Conservation (phyloP, 306 rosid species). For the Datisca glomerata region DNA sequence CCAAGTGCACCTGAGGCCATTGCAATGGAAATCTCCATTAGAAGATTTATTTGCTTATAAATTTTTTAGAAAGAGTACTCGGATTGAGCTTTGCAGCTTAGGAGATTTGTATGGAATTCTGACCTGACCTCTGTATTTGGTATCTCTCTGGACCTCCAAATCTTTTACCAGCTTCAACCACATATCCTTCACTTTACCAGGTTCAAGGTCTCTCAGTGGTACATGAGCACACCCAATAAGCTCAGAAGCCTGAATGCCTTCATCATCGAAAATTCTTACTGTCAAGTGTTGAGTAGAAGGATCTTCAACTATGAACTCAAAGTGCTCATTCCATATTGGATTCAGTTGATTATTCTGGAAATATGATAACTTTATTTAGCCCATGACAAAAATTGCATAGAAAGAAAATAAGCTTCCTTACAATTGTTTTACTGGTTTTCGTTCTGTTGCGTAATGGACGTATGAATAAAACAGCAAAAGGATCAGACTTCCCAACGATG, state of each 20-base stretch:
- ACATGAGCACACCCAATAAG: constrained; percentile 66
- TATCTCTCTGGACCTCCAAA: constrained; percentile 69
- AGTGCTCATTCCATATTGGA: constrained; percentile 96
- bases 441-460: constrained; percentile 72
- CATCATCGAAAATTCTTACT: constrained; percentile 73
- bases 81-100: background rate
- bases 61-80: too few relatives aligned
- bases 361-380: constrained; percentile 4
- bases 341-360: constrained; percentile 73
- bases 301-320: constrained; percentile 73
- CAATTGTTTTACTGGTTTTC: constrained; percentile 68
- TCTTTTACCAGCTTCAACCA: constrained; percentile 84
- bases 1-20: constrained; percentile 73
- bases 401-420: constrained; percentile 26
- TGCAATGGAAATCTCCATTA: too few relatives aligned
- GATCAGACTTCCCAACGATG: constrained; percentile 84
- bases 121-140: constrained; percentile 83
- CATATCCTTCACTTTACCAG: constrained; percentile 74
- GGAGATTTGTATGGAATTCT: constrained; percentile 12
- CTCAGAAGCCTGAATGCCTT: constrained; percentile 75
- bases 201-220: constrained; percentile 54
- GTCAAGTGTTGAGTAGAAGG: constrained; percentile 63
- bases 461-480: constrained; percentile 57
- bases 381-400: background rate
- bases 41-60: too few relatives aligned